Percentiles rank a stretch among this genome's conserved stretches.
These are phyloP conservation scores for Penicillium brevicompactum DNA, from an alignment of 2,329 filamentous ascomycete genomes.

Conservation along the genomic window DNA sequence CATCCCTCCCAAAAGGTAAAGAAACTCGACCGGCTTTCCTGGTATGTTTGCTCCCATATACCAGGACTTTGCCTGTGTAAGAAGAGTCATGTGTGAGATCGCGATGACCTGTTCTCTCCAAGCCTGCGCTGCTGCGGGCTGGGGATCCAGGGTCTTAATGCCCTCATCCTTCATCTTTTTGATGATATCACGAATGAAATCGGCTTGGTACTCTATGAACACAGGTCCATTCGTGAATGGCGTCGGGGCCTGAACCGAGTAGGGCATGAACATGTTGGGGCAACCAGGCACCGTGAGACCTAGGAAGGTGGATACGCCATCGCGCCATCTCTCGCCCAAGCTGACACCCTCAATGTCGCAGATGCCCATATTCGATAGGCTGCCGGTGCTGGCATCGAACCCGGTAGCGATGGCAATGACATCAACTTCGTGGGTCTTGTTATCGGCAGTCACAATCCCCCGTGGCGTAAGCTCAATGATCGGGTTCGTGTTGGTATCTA, in stretches of 20 bases:
- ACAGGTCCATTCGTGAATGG: constrained; percentile 39
- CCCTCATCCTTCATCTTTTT: constrained; percentile 16
- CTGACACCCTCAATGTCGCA: constrained; percentile 7
- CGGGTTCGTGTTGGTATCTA: constrained; percentile 47
- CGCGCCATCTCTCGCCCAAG: constrained; percentile 15
- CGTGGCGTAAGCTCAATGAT: constrained; percentile 43
- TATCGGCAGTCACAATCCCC: constrained; percentile 46
- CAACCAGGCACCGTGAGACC: constrained; percentile 44
- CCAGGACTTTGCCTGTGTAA: constrained; percentile 26
- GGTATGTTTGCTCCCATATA: constrained; percentile 29
- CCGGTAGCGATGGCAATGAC: constrained; percentile 38
- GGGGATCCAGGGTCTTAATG: constrained; percentile 11
- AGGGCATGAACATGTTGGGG: constrained; percentile 50
- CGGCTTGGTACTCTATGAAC: constrained; percentile 39
- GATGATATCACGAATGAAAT: constrained; percentile 24
- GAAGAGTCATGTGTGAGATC: constrained; percentile 15
- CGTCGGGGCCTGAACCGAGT: constrained; percentile 40
- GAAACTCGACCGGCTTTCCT: constrained; percentile 14
- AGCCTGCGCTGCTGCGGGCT: constrained; percentile 8
- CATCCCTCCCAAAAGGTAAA: neutral
- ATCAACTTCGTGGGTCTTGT: constrained; percentile 40
- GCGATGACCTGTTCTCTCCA: constrained; percentile 18
- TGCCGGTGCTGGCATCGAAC: constrained; percentile 17
- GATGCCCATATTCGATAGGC: constrained; percentile 15
- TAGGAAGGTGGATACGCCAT: constrained; percentile 29